These are phyloP conservation scores for Geranomyces variabilis DNA, from an alignment of 192 early-diverging fungal genomes.

Conservation along the genomic window DNA sequence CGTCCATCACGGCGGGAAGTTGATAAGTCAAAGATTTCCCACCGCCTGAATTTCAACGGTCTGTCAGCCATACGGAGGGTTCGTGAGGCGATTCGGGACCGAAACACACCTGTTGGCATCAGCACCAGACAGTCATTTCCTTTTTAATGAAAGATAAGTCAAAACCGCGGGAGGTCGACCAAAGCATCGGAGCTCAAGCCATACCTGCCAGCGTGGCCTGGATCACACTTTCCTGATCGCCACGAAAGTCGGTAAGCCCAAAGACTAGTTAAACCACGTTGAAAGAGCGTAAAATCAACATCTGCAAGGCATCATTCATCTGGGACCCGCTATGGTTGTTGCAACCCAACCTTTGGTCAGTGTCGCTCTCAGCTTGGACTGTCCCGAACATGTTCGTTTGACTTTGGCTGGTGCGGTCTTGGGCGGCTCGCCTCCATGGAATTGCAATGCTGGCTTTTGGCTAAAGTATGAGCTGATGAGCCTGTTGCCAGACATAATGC, in stretches of 20 bases:
- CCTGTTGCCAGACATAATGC: not conserved
- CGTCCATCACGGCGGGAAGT: conserved; percentile 48
- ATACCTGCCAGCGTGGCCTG: conserved; percentile 37
- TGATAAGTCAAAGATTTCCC: conserved; percentile 56
- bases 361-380: not conserved
- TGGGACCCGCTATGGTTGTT: too few species aligned
- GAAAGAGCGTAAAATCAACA: too few species aligned
- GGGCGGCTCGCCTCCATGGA: not conserved
- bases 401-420: not conserved
- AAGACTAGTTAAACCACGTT: conserved; percentile 35
- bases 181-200: not conserved
- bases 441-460: not conserved
- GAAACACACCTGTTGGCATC: conserved; percentile 47
- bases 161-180: not conserved
- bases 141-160: not conserved
- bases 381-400: not conserved
- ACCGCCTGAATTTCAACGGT: conserved; percentile 29
- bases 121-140: conserved; percentile 48
- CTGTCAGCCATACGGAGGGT: not conserved
- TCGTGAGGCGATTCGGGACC: too few species aligned
- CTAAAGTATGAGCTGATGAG: conserved; percentile 7
- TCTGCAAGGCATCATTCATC: not conserved
- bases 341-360: too few species aligned
- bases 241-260: conserved; percentile 40
- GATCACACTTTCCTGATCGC: conserved; percentile 43